A percentile compares a stretch with the other conserved stretches of the same genome.
These are phyloP conservation scores for Candida suzukii DNA, from an alignment of 805 yeast genomes.

Conservation along the genomic window DNA sequence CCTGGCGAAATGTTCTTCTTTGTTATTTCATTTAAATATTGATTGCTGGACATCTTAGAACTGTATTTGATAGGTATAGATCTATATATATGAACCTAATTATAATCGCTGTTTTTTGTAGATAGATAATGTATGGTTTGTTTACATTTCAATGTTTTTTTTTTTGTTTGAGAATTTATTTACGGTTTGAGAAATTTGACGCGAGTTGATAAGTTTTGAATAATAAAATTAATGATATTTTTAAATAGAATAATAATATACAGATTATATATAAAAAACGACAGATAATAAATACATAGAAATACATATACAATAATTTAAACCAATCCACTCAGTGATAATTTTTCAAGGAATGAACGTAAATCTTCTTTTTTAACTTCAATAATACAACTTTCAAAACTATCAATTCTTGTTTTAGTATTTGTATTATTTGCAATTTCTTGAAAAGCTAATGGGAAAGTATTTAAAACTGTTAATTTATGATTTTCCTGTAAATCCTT, in stretches of 20 bases:
- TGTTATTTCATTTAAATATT: not conserved
- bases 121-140: too few relatives aligned
- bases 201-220: too few relatives aligned
- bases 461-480: constrained; percentile 52
- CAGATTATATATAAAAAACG: too few relatives aligned
- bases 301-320: constrained; percentile 3
- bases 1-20: not conserved
- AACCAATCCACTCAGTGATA: constrained; percentile 66
- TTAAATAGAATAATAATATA: too few relatives aligned
- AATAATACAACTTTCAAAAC: constrained; percentile 90
- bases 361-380: constrained; percentile 86
- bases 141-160: too few relatives aligned
- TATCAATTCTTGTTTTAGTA: constrained; percentile 85
- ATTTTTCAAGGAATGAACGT: constrained; percentile 75
- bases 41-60: too few relatives aligned
- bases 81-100: too few relatives aligned
- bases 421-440: constrained; percentile 78
- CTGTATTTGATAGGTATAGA: too few relatives aligned
- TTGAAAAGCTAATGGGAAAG: constrained; percentile 88
- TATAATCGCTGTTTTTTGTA: too few relatives aligned
- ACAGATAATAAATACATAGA: constrained; percentile 9
- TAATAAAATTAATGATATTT: too few relatives aligned
- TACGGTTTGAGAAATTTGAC: too few relatives aligned
- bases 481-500: constrained; percentile 26
- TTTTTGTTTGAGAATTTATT: too few relatives aligned